Base-by-base conservation (phyloP, 2,329 filamentous ascomycete species). In the Fusarium sp. region DNA sequence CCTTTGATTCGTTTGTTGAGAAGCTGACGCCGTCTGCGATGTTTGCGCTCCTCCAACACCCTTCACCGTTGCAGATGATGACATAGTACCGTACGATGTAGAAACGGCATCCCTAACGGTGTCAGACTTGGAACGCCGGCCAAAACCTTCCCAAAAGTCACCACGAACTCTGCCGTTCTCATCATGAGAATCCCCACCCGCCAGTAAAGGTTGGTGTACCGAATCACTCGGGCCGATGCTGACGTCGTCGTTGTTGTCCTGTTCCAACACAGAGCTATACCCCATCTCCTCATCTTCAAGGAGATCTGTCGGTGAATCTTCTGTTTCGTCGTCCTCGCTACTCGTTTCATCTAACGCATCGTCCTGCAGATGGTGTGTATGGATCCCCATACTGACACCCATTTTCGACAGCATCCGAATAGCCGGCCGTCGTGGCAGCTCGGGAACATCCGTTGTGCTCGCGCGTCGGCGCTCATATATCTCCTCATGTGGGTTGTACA, bases 371-470 rank as follows among this genome's bases (percentile, higher is more conserved):
- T 89, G 88, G 69, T 94, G 91, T 5, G 92, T 94, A 68, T 90
- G 90, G 80, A 95, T 94, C 3, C 91, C 90, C 65, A 93, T 84
- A 69, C 84, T 92, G 23, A 92, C 84, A 5, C 90, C 90, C 49
- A 92, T 79, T 78, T 86, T 84, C 69, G 82, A 78, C 19, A 88
- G 76, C 18, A 80, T 79, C 6, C 83, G 82, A 23, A 88, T 83
- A 1, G 82, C 89, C 2, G 88, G 87, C 58, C 86, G 88, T 62
- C 85, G 86, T 3, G 92, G 84, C 39, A 93, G 82, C 61, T 86
- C 89, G 28, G 85, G 82, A 23, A 93, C 78, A 25, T 90, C 88
- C 26, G 86, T 84, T 65, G 89, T 83, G 54, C 89, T 85, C 13
- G 81, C 75, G 16, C 82, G 81, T 4, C 81, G 78, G 16, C 74